Base-by-base conservation (phyloP, 2,329 filamentous ascomycete species). In the Leptographium wingfieldii region DNA sequence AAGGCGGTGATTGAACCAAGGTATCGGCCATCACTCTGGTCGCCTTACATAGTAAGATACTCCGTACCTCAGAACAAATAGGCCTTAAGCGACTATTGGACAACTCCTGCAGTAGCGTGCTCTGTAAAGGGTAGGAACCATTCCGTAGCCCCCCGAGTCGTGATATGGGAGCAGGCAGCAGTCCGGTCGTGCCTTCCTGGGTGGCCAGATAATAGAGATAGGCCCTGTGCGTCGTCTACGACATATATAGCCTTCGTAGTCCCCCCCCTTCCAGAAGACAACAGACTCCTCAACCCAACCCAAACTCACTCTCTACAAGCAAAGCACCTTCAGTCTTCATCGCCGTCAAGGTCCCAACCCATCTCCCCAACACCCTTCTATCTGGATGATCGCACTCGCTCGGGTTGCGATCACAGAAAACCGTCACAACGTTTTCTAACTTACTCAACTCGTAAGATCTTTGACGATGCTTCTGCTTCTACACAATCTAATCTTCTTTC, bases 351-450 rank as follows among this genome's bases (percentile, higher is more conserved):
- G 31, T 25, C 46, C n/a, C 35, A 35, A 31, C 4, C 10, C 35
- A 35, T 43, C 10, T 40, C 7, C 5, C 22, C 31, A 3, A n/a
- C 33, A 12, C 59, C 59, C 35, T 49, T 60, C 55, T n/a, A 46
- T 56, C 51, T 60, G 58, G 55, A 53, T 59, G 64, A 65, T 65
- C 61, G 64, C 63, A 53, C 60, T 64, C 63, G 48, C 22, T 57
- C 22, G 59, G 74, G 77, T 74, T 69, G 80, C 84, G 83, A 77
- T 87, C 85, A 76, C 74, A 67, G 64, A 71, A 70, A 74, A 73
- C 76, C 86, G 87, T 82, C 90, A 96, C 89, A 79, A 96, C 90
- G 92, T 96, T 96, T 87, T 92, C 91, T 81, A 96, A 95, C 79
- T 87, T 95, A 70, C 87, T 96, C 69, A 94, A 94, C 84, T 96